phyloP scores from a whole-genome alignment of 2,329 filamentous ascomycete genomes.

The Ophiosphaerella narmari region DNA sequence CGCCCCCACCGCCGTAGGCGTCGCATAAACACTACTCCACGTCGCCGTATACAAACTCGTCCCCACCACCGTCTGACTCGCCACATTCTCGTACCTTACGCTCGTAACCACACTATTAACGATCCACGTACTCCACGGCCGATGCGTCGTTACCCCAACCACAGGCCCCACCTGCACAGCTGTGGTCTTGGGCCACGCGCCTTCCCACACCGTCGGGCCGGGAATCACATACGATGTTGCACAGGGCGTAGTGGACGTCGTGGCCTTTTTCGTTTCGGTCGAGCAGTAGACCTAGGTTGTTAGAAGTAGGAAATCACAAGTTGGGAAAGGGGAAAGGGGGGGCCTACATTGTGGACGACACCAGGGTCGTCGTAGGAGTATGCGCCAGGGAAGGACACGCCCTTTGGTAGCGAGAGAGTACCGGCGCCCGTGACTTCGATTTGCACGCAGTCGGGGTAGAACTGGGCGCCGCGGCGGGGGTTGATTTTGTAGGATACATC shows the following conservation, averaged over 20 bases:
- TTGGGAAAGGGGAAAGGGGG: background rate
- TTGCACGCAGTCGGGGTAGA: constrained; percentile 51
- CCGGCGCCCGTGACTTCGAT: constrained; percentile 44
- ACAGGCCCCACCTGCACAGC: constrained; percentile 35
- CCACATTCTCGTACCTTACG: constrained; percentile 27
- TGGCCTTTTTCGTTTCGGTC: constrained; percentile 35
- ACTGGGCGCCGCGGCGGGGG: constrained; percentile 42
- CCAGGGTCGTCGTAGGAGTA: constrained; percentile 45
- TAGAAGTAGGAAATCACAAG: constrained; percentile 11
- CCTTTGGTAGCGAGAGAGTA: constrained; percentile 33
- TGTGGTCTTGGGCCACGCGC: constrained; percentile 41
- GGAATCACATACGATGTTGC: constrained; percentile 47
- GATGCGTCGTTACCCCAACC: constrained; percentile 29
- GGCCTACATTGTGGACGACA: constrained; percentile 42
- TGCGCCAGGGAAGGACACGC: constrained; percentile 53
- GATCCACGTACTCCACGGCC: constrained; percentile 39
- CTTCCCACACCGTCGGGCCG: constrained; percentile 46
- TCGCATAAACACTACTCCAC: constrained; percentile 24
- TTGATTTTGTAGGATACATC: constrained; percentile 34
- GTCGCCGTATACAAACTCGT: constrained; percentile 25
- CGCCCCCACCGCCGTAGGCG: constrained; percentile 10
- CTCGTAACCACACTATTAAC: constrained; percentile 27
- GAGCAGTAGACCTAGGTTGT: constrained; percentile 41
- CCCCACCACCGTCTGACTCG: constrained; percentile 27
- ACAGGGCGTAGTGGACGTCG: constrained; percentile 26